A percentile compares a stretch with the other conserved stretches of the same genome.
Evolutionary conservation across 2,329 filamentous ascomycete species (phyloP).

Genomic region (Xylaria sp.): DNA sequence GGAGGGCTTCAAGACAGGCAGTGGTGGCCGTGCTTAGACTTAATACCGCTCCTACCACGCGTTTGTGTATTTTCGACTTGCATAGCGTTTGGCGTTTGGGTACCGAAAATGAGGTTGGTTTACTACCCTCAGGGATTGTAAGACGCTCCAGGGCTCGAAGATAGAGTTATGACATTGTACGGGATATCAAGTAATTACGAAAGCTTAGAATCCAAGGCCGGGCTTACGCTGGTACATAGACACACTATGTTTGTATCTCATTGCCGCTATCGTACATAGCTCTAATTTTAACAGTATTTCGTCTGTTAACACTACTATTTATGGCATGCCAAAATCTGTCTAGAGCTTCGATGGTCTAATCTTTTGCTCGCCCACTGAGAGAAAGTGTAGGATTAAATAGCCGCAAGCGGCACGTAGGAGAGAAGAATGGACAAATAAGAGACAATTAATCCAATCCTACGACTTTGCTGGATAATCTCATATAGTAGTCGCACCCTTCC

Average conservation of each 20-base stretch:
- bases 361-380: neutral
- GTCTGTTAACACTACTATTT: neutral
- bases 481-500: too few species aligned
- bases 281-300: too few species aligned
- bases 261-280: neutral
- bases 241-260: neutral
- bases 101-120: slow-evolving; percentile 18
- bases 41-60: slow-evolving; percentile 17
- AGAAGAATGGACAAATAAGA: neutral
- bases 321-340: neutral
- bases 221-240: neutral
- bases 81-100: slow-evolving; percentile 48
- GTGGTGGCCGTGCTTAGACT: slow-evolving; percentile 46
- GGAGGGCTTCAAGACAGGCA: slow-evolving; percentile 62
- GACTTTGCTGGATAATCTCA: too few species aligned
- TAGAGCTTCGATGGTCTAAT: neutral
- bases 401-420: too few species aligned
- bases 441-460: neutral
- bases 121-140: neutral
- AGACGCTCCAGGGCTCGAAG: neutral
- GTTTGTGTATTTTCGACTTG: slow-evolving; percentile 31
- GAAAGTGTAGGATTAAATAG: neutral
- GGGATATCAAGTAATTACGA: neutral
- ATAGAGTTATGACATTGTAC: slow-evolving; percentile 8
- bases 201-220: neutral